Conservation (phyloP, 2,329 filamentous ascomycete species). For the Penicillium expansum region DNA sequence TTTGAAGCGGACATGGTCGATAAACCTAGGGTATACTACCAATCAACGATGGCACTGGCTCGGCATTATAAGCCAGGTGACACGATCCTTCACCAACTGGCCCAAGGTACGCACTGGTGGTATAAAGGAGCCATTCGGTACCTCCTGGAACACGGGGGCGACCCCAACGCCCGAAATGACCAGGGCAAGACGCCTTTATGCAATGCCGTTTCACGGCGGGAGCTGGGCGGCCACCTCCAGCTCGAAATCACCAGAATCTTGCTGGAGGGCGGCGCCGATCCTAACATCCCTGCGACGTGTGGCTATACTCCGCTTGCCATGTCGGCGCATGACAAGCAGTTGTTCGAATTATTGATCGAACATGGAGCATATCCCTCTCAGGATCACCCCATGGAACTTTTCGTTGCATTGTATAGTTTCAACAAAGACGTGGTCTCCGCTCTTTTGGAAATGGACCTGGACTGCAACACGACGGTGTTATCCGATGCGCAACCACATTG, state of each 20-base stretch:
- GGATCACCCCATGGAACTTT: slow-evolving; percentile 17
- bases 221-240: slow-evolving; percentile 12
- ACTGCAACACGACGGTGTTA: slow-evolving; percentile 11
- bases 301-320: slow-evolving; percentile 15
- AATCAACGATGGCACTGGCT: slow-evolving; percentile 2
- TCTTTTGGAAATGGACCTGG: slow-evolving; percentile 11
- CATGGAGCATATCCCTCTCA: slow-evolving; percentile 11
- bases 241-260: slow-evolving; percentile 11
- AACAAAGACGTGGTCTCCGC: slow-evolving; percentile 5
- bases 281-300: slow-evolving; percentile 16
- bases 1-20: slow-evolving; percentile 4
- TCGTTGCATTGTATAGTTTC: slow-evolving; percentile 7
- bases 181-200: slow-evolving; percentile 11
- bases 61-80: slow-evolving; percentile 16
- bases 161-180: slow-evolving; percentile 13
- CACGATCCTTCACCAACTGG: slow-evolving; percentile 19
- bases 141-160: slow-evolving; percentile 17
- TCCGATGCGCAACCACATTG: slow-evolving; percentile 12
- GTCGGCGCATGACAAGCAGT: slow-evolving; percentile 8
- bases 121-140: slow-evolving; percentile 16
- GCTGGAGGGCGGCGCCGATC: slow-evolving; percentile 18
- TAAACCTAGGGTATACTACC: slow-evolving; percentile 10
- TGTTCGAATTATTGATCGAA: slow-evolving; percentile 15
- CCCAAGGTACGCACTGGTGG: slow-evolving; percentile 22
- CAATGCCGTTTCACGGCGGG: slow-evolving; percentile 3